These are phyloP conservation scores for Bruguiera parviflora DNA, from an alignment of 345 rosid species.

Conservation along the genomic window DNA sequence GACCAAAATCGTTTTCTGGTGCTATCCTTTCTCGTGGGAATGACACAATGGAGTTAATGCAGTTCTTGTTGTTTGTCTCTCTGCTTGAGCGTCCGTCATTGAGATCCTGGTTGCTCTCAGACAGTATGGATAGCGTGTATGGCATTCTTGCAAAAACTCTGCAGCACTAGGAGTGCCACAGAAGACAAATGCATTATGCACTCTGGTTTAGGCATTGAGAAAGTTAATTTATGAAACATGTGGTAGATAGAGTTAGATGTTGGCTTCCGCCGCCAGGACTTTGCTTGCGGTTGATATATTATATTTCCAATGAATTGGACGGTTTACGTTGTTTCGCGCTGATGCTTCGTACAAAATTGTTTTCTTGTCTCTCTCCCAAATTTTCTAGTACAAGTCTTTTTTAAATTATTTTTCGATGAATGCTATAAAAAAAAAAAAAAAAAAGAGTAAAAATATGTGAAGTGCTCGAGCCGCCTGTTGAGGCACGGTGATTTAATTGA, in stretches of 20 bases:
- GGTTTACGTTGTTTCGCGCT: no score
- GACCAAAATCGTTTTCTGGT: not conserved
- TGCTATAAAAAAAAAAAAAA: no score
- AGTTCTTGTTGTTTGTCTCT: slow-evolving; percentile 3
- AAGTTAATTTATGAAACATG: not conserved
- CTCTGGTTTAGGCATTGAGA: not conserved
- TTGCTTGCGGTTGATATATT: no score
- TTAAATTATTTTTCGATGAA: no score
- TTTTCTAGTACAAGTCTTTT: no score
- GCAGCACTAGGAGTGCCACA: not conserved
- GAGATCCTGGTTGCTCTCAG: not conserved
- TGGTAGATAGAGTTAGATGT: not conserved
- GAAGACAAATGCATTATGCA: not conserved
- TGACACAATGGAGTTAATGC: not conserved
- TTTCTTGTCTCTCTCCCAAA: no score
- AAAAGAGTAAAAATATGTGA: no score
- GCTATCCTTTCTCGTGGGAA: not conserved
- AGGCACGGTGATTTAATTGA: no score
- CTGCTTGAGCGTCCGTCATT: not conserved
- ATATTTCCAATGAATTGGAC: no score
- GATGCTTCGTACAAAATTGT: no score
- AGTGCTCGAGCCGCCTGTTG: no score
- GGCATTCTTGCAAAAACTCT: not conserved
- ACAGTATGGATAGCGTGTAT: not conserved
- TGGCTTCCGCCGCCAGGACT: not conserved